Evolutionary conservation across 2,329 filamentous ascomycete genomes (phyloP), one percentile per base, ranked within the genome.

Genomic region (Xylariaceae sp.): DNA sequence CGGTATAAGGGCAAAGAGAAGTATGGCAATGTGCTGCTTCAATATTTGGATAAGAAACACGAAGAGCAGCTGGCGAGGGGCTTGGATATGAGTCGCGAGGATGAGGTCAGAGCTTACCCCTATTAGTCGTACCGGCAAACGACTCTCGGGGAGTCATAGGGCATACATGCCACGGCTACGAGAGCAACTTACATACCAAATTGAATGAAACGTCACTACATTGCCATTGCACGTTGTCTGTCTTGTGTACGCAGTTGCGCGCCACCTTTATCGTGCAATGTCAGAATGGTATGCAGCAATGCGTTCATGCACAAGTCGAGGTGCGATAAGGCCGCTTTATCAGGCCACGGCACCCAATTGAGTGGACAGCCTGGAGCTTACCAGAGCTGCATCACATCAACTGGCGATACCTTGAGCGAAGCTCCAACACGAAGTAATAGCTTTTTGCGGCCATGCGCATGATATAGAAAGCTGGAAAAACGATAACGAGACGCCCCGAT

Each of bases 1-100:
- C 68, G 67, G 51, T 94, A 95, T 60, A 93, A 93, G 66, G 87
- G 89, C 0, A 80, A 74, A 57, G 84, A 87, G 50, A 79, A 74
- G 66, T 94, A 89, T 62, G 76, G 73, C 16, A 78, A 83, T 19
- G 81, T 91, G 0, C 53, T 94, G 56, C 64, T 94, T 45, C 82
- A 88, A 60, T 94, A 83, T 63, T 61, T 94, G 46, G 88, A 94
- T 63, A 55, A 55, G 50, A 85, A 83, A 67, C 86, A 93, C 64
- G 64, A 77, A 60, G 83, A 85, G 65, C 87, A 94, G 66, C 47
- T 90, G 3, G 73, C 71, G n/a, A 65, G 64, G 11, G 87, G 87
- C 0, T 53, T 91, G 52, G 75, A 85, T 44, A 11, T 83, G 7
- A 53, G 51, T 38, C 49, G 50, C 15, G 57, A 61, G 33, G 53